Conservation (phyloP, 176 grass and related monocot genomes). For the Pontederia paniculata region DNA sequence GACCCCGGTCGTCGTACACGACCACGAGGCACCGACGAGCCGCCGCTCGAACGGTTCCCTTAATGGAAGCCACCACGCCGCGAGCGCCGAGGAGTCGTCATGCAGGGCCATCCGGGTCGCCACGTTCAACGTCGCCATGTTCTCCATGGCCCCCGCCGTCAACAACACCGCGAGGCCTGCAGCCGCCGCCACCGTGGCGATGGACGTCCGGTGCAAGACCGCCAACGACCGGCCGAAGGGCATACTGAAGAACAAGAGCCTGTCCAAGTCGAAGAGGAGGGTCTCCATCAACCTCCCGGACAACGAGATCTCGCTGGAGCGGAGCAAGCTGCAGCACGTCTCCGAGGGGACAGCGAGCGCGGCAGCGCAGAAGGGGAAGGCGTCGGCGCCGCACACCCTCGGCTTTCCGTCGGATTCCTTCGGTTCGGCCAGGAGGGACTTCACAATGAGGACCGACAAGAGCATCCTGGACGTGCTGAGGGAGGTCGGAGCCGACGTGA, state of each 20-base stretch:
- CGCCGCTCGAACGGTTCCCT: not conserved
- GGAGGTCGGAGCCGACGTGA: conserved; percentile 71
- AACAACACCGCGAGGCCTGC: conserved; percentile 1
- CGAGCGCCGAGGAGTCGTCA: conserved; percentile 1
- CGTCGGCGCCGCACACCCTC: not conserved
- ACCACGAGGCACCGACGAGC: not conserved
- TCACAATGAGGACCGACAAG: conserved; percentile 4
- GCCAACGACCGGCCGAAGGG: conserved; percentile 49
- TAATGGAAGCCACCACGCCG: not conserved
- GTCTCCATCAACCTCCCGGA: conserved; percentile 94
- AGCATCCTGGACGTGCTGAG: conserved; percentile 83
- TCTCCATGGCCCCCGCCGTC: conserved; percentile 84
- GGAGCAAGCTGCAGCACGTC: conserved; percentile 24
- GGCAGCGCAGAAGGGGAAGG: conserved; percentile 19
- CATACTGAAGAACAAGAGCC: conserved; percentile 75
- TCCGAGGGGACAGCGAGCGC: not conserved
- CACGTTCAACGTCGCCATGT: conserved; percentile 95
- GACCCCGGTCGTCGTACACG: conserved; percentile 26
- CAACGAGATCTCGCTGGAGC: conserved; percentile 84
- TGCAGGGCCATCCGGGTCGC: conserved; percentile 54
- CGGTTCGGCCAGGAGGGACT: not conserved
- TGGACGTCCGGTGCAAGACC: conserved; percentile 18
- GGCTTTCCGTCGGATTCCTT: not conserved
- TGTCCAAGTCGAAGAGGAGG: conserved; percentile 42
- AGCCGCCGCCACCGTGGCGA: conserved; percentile 2